A percentile compares a stretch with the other conserved stretches of the same genome.
phyloP scores from a whole-genome alignment of 1,284 basidiomycete species.

The Phaffia rhodozyma region DNA sequence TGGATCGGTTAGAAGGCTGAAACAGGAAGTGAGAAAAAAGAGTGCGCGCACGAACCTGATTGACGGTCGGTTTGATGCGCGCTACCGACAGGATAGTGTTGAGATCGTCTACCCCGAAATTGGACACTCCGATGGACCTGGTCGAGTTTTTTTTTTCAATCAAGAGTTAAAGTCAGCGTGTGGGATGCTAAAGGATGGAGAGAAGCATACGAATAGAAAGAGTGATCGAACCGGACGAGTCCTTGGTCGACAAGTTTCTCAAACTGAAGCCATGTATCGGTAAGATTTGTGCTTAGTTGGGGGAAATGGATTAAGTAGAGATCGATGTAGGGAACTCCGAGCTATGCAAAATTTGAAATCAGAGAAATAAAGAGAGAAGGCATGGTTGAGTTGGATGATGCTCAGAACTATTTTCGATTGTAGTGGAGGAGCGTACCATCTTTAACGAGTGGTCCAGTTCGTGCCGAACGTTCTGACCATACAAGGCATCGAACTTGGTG shows the following conservation, averaged over 20 bases:
- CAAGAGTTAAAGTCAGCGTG: background rate
- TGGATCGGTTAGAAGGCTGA: no score
- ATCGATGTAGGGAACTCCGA: constrained; percentile 14
- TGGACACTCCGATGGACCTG: constrained; percentile 18
- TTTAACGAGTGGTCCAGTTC: constrained; percentile 1
- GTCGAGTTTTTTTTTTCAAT: background rate
- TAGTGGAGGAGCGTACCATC: background rate
- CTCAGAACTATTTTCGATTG: no score
- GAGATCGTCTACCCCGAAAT: constrained; percentile 18
- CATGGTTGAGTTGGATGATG: background rate
- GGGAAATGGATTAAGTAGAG: constrained; percentile 18
- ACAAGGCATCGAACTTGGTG: constrained; percentile 17
- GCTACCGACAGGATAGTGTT: constrained; percentile 13
- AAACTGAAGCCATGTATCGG: constrained; percentile 14
- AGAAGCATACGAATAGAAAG: background rate
- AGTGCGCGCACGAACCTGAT: constrained; percentile 6
- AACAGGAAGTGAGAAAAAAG: no score
- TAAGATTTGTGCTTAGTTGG: background rate
- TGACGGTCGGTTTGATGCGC: constrained; percentile 17
- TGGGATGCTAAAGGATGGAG: background rate
- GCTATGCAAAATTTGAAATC: background rate
- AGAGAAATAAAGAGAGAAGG: background rate
- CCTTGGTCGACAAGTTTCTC: constrained; percentile 14
- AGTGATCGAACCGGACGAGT: constrained; percentile 9
- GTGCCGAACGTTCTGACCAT: background rate